Percentiles rank a stretch among this genome's conserved stretches.
phyloP scores from a whole-genome alignment of 1,139 yeast genomes.

The Magnusiomyces ingens region DNA sequence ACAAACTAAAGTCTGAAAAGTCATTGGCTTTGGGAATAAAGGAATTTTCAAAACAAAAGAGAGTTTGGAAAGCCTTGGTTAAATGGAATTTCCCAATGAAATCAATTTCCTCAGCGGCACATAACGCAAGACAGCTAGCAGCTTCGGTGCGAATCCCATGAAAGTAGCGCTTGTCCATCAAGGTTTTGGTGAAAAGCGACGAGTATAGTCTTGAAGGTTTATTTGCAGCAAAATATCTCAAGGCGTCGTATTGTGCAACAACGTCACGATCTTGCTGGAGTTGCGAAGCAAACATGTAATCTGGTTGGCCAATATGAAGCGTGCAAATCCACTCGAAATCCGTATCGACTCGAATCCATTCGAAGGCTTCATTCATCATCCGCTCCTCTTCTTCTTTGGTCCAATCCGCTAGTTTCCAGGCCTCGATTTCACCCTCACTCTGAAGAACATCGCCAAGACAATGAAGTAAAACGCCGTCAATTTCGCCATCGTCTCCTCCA shows the following conservation, averaged over 20 bases:
- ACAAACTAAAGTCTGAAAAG: conserved; percentile 59
- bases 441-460: conserved; percentile 76
- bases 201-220: conserved; percentile 63
- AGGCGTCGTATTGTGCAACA: conserved; percentile 87
- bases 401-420: conserved; percentile 77
- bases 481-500: conserved; percentile 28
- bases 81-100: conserved; percentile 72
- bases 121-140: conserved; percentile 64
- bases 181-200: conserved; percentile 68
- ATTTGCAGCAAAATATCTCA: conserved; percentile 60
- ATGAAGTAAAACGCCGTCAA: conserved; percentile 42
- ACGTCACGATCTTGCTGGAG: conserved; percentile 92
- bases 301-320: conserved; percentile 79
- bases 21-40: conserved; percentile 73
- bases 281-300: conserved; percentile 91
- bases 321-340: conserved; percentile 96
- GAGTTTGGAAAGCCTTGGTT: conserved; percentile 56
- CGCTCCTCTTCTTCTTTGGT: conserved; percentile 62
- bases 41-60: conserved; percentile 67
- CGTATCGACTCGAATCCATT: conserved; percentile 95
- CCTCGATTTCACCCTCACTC: conserved; percentile 49
- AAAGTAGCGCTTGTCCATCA: conserved; percentile 78
- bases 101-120: conserved; percentile 54
- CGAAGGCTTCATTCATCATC: conserved; percentile 79
- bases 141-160: conserved; percentile 89